A percentile compares a stretch with the other conserved stretches of the same genome.
Evolutionary conservation across 2,329 filamentous ascomycete genomes (phyloP).

Genomic region (Ophiostoma novo-ulmi): DNA sequence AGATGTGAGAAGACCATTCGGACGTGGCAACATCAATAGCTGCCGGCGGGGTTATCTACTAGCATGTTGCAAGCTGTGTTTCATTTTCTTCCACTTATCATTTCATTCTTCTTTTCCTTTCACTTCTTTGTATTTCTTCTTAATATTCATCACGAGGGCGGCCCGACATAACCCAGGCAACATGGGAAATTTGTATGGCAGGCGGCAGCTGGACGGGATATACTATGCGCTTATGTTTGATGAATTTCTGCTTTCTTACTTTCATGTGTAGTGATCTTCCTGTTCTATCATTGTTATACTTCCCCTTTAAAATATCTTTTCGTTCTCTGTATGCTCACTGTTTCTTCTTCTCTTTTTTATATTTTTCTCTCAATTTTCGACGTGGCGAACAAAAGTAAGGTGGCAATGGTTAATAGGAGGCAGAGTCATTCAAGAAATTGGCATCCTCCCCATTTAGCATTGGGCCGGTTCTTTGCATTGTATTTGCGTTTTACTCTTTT

Average conservation of each 20-base stretch:
- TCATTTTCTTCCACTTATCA: background rate
- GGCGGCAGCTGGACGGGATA: background rate
- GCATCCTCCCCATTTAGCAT: background rate
- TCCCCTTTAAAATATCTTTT: background rate
- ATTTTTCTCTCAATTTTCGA: background rate
- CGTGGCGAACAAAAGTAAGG: background rate
- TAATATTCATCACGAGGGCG: background rate
- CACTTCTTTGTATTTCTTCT: background rate
- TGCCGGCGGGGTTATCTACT: background rate
- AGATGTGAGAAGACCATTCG: slow-evolving; percentile 19
- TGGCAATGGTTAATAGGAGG: background rate
- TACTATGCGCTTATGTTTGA: background rate
- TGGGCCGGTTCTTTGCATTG: background rate
- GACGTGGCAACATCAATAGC: background rate
- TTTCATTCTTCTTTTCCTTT: background rate
- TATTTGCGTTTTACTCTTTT: background rate
- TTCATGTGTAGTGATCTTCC: background rate
- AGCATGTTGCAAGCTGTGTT: background rate
- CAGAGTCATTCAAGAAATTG: background rate
- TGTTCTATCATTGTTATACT: background rate
- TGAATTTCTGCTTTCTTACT: background rate
- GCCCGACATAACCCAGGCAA: background rate
- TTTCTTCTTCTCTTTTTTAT: background rate
- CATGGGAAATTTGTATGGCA: background rate
- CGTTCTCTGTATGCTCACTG: background rate